Conservation (phyloP, 164 flowering plant species). For the Warburgia ugandensis region DNA sequence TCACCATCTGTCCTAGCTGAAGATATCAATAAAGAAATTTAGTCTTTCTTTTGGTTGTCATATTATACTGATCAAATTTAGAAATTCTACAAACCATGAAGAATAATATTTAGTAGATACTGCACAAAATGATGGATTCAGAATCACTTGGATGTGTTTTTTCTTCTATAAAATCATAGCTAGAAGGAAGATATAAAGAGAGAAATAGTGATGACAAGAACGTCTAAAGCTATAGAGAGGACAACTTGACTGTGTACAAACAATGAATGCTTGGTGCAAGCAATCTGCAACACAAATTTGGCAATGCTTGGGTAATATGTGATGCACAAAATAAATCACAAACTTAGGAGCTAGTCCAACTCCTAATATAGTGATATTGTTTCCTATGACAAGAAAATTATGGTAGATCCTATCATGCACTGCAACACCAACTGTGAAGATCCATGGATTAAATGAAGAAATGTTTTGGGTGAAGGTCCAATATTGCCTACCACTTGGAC, state of each 20-base stretch:
- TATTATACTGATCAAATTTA: no score
- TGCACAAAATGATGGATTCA: no score
- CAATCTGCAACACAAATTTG: background rate
- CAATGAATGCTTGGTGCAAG: no score
- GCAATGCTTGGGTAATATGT: background rate
- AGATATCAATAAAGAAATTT: background rate
- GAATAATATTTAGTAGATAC: no score
- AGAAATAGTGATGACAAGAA: no score
- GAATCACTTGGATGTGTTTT: no score
- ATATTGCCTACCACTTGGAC: constrained; percentile 99
- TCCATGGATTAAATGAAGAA: constrained; percentile 98
- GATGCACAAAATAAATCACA: background rate
- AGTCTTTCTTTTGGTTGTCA: no score
- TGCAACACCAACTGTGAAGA: constrained; percentile 92
- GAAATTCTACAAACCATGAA: no score
- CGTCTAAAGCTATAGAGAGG: no score
- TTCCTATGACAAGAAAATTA: constrained; percentile 75
- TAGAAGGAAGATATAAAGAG: no score
- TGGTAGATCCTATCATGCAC: constrained; percentile 73
- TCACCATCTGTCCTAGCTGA: constrained; percentile 68
- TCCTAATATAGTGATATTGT: constrained; percentile 68
- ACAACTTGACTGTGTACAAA: no score
- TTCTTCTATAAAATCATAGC: no score
- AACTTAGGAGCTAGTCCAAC: constrained; percentile 92
- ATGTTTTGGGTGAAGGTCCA: constrained; percentile 91